Evolutionary conservation across 352 stramenopile genomes (phyloP).

Genomic region (Phytophthora fragariae): DNA sequence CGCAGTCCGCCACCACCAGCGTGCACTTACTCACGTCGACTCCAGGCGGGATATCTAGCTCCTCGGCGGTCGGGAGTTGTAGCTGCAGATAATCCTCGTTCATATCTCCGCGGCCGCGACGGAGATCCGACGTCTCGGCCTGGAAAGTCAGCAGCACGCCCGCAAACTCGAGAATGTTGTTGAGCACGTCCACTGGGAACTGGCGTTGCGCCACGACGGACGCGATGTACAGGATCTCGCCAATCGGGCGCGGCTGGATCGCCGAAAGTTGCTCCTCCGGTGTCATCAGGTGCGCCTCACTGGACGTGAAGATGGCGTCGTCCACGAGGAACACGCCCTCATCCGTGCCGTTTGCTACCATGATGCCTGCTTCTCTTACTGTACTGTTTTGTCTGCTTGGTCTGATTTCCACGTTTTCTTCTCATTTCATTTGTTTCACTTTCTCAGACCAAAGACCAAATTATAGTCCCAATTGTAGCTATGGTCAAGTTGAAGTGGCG

Average conservation of each 20-base stretch:
- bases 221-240: constrained; percentile 55
- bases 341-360: constrained; percentile 22
- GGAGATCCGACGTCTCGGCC: constrained; percentile 38
- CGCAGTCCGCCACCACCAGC: constrained; percentile 59
- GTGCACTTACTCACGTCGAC: constrained; percentile 49
- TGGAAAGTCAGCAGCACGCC: constrained; percentile 64
- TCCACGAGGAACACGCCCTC: constrained; percentile 49
- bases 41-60: constrained; percentile 51
- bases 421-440: not conserved
- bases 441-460: not conserved
- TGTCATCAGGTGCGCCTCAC: constrained; percentile 27
- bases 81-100: constrained; percentile 67
- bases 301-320: constrained; percentile 34
- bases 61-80: constrained; percentile 41
- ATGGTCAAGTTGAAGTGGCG: no score
- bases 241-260: constrained; percentile 32
- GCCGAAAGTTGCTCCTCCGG: constrained; percentile 26
- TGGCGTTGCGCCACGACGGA: constrained; percentile 45
- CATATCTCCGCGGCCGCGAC: constrained; percentile 49
- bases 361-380: not conserved
- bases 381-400: no score
- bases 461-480: no score
- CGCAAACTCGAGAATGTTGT: constrained; percentile 60
- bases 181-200: constrained; percentile 50
- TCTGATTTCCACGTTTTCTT: constrained; percentile 10